phyloP scores from a whole-genome alignment of 345 rosid genomes.

The Noccaea bulbosa region DNA sequence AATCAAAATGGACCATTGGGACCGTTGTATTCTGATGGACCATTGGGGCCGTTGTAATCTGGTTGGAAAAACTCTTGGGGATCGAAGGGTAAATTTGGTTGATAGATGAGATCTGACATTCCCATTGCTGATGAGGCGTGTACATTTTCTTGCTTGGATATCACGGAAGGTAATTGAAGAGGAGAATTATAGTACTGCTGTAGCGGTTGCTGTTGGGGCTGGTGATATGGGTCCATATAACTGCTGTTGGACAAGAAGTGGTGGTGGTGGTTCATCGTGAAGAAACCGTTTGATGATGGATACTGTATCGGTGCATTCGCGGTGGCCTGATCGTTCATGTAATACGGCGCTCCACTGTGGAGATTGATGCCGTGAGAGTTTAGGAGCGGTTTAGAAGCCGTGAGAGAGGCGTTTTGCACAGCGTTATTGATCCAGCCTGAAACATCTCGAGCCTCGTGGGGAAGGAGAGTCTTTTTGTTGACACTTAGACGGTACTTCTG shows the following conservation, averaged over 20 bases:
- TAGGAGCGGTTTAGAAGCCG: conserved; percentile 3
- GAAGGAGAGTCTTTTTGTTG: neutral
- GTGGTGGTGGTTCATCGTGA: neutral
- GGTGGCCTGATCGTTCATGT: neutral
- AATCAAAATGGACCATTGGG: neutral
- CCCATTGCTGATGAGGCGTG: conserved; percentile 5
- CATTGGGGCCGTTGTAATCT: neutral
- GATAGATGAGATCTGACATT: neutral
- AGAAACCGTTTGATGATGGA: conserved; percentile 7
- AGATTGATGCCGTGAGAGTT: neutral
- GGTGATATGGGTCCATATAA: neutral
- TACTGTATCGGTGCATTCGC: neutral
- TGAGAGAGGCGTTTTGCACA: neutral
- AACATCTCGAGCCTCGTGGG: neutral
- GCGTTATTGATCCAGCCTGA: neutral
- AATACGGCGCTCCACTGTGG: neutral
- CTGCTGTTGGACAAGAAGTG: neutral
- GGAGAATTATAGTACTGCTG: neutral
- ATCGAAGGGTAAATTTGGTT: neutral
- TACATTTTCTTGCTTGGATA: conserved; percentile 7
- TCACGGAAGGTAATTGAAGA: neutral
- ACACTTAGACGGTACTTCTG: conserved; percentile 32
- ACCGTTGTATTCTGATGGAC: neutral
- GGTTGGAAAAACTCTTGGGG: neutral
- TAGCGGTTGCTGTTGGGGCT: conserved; percentile 5